A percentile compares a stretch with the other conserved stretches of the same genome.
Evolutionary conservation across 2,329 filamentous ascomycete genomes (phyloP).

Genomic region (Corynespora cassiicola): DNA sequence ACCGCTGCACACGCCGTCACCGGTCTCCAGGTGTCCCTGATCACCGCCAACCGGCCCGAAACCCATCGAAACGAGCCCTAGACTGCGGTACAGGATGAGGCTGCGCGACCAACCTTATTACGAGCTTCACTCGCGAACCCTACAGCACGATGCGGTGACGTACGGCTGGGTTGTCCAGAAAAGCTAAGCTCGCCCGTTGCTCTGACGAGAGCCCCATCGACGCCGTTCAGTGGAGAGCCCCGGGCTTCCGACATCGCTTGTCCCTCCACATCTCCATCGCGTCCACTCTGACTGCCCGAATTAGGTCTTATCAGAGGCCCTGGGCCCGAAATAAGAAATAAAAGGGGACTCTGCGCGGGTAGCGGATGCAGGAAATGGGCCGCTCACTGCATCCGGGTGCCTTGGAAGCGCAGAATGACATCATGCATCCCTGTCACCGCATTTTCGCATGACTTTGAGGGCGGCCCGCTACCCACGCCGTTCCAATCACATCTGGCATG

Average conservation of each 20-base stretch:
- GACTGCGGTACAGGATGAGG: no score
- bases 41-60: no score
- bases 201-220: no score
- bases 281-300: slow-evolving; percentile 4
- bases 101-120: no score
- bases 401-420: slow-evolving; percentile 23
- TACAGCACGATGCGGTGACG: no score
- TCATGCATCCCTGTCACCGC: slow-evolving; percentile 27
- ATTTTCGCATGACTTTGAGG: slow-evolving; percentile 18
- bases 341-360: slow-evolving; percentile 12
- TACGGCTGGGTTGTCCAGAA: no score
- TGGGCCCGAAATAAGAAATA: slow-evolving; percentile 17
- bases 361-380: slow-evolving; percentile 14
- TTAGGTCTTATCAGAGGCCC: slow-evolving; percentile 9
- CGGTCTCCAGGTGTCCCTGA: no score
- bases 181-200: no score
- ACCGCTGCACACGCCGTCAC: no score
- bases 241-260: slow-evolving; percentile 4
- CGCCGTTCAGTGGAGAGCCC: no score
- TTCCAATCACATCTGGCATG: slow-evolving; percentile 24
- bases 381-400: slow-evolving; percentile 2
- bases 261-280: slow-evolving; percentile 2
- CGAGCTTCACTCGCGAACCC: no score
- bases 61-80: no score
- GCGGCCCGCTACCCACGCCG: slow-evolving; percentile 32